Conservation (phyloP, 257 asterid genomes). For the Henckelia pumila region DNA sequence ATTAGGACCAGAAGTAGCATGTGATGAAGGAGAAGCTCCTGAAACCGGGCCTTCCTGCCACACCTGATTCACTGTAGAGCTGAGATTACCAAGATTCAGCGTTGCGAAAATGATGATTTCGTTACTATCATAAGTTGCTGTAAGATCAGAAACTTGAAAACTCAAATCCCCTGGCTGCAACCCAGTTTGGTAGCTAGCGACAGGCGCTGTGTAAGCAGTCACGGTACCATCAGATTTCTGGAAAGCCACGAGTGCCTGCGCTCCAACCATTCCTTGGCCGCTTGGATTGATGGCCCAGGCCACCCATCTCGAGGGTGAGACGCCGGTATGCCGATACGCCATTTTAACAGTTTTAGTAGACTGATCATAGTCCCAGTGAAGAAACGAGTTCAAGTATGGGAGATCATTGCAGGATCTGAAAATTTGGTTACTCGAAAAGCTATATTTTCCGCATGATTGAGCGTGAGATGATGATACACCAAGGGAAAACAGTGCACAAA, state of each 20-base stretch:
- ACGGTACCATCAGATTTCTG: constrained; percentile 67
- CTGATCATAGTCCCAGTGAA: constrained; percentile 66
- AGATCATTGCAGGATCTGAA: constrained; percentile 68
- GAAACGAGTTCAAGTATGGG: constrained; percentile 65
- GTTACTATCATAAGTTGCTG: constrained; percentile 49
- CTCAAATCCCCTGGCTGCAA: constrained; percentile 61
- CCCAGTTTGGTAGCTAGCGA: constrained; percentile 49
- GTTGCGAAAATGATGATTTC: constrained; percentile 67
- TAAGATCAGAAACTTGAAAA: constrained; percentile 63
- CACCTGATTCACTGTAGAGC: constrained; percentile 63
- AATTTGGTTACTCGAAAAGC: constrained; percentile 52
- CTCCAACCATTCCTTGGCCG: constrained; percentile 68
- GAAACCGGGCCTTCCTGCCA: constrained; percentile 95
- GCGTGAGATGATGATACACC: constrained; percentile 34
- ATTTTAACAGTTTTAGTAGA: constrained; percentile 48
- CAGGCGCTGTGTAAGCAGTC: constrained; percentile 65
- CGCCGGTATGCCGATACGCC: constrained; percentile 53
- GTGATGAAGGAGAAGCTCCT: constrained; percentile 53
- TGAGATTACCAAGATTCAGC: constrained; percentile 46
- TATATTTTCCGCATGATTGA: constrained; percentile 62
- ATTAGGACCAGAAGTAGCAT: constrained; percentile 53
- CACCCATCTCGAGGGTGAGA: constrained; percentile 55
- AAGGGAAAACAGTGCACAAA: constrained; percentile 33
- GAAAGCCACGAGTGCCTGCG: constrained; percentile 76
- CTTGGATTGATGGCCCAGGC: constrained; percentile 86